Base-by-base conservation (phyloP, 2,329 filamentous ascomycete genomes). In the Pseudogymnoascus sp. region DNA sequence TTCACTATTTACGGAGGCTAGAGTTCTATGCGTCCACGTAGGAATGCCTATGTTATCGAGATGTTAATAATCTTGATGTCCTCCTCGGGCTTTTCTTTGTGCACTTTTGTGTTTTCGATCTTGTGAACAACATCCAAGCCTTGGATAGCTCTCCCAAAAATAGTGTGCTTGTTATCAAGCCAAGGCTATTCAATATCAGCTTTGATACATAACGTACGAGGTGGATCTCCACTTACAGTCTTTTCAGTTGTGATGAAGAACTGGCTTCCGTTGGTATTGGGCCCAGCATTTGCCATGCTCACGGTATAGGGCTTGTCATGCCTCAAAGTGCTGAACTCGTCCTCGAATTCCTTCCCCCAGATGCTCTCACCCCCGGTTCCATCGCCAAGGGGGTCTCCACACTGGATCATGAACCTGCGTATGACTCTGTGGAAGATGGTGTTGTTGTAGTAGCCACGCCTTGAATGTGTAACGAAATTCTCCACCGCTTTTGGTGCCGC, bases 171-270 rank as follows among this genome's bases (percentile, higher is more conserved):
- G 66, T 89, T 88, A 73, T 99, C 94, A 60, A 99, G 77, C 94
- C 94, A 99, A 5, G 92, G 88, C 79, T 89, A 68, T 60, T 63
- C 45, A 59, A 52, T 7, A 39, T 69, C 62, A 70, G 65, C 28
- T 41, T 65, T 64, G 62, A 28, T 8, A 41, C 23, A 45, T 36
- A 49, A 61, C 28, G 58, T 28, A 55, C 16, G n/a, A 12, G 12
- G 5, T 60, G 30, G 25, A 4, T 28, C 39, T 33, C 52, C 33
- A 81, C 85, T 78, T 78, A 89, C 87, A 67, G 94, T 92, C 78
- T 96, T 96, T 76, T 97, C 95, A 0, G 93, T 97, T 0, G 94
- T 99, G 68, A 99, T 96, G 71, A 99, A 99, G 74, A 99, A 99
- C 74, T 99, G 94, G 71, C 89, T 94, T 12, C 90, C 94, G 73